These are phyloP conservation scores for Nymphaea thermarum DNA, from an alignment of 164 flowering plant species.

Conservation along the genomic window DNA sequence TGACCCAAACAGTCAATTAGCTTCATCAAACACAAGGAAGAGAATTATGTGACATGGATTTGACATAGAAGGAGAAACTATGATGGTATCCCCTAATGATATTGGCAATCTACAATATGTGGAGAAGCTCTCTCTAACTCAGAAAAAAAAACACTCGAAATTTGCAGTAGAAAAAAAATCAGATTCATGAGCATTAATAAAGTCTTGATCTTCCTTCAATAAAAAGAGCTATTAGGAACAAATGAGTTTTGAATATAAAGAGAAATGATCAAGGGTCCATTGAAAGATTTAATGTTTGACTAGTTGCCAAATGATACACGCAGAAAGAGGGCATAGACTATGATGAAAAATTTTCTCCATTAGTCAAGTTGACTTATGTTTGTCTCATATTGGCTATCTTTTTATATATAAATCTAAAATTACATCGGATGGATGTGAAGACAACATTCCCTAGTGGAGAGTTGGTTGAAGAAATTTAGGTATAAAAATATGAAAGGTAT, in stretches of 20 bases:
- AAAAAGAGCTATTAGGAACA: neutral
- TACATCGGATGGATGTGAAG: neutral
- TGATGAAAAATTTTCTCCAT: neutral
- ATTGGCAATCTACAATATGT: no score
- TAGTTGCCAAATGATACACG: neutral
- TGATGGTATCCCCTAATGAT: no score
- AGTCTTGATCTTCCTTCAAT: neutral
- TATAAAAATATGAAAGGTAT: no score
- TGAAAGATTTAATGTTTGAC: neutral
- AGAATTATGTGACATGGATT: no score
- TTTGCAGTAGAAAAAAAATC: no score
- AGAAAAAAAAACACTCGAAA: no score
- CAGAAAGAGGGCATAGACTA: neutral
- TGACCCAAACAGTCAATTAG: no score
- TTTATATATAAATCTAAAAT: neutral
- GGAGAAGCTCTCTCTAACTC: no score
- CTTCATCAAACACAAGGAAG: no score
- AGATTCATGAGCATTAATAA: neutral
- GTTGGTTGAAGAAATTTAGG: neutral
- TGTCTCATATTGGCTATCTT: neutral
- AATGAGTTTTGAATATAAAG: neutral
- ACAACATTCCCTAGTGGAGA: neutral
- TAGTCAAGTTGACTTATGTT: neutral
- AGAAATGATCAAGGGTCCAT: neutral
- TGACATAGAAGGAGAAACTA: no score